phyloP scores from a whole-genome alignment of 495 filamentous ascomycete genomes.

The Hypoxylon trugodes region DNA sequence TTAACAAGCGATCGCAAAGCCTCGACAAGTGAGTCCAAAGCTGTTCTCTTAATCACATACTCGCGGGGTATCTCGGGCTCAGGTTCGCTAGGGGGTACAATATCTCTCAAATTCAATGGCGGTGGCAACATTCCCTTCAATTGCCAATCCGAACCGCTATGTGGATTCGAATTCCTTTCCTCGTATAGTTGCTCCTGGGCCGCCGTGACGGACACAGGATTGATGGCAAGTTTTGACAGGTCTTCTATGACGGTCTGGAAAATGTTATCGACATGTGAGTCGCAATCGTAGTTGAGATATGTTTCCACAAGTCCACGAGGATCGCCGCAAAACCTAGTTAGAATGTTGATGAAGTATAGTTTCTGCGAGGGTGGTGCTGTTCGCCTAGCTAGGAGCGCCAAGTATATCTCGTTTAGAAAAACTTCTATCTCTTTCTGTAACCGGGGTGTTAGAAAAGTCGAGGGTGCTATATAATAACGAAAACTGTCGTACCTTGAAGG shows the following conservation, averaged over 20 bases:
- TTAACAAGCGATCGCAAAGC: constrained; percentile 88
- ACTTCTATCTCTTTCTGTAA: constrained; percentile 94
- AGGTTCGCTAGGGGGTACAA: constrained; percentile 64
- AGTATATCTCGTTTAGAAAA: constrained; percentile 96
- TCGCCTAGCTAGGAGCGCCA: constrained; percentile 88
- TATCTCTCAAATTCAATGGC: constrained; percentile 79
- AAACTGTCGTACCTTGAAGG: constrained; percentile 75
- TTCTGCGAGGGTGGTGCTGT: constrained; percentile 90
- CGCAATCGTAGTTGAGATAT: constrained; percentile 99
- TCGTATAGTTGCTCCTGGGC: constrained; percentile 85
- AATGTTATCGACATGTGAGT: constrained; percentile 93
- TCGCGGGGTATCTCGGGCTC: constrained; percentile 81
- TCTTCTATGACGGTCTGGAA: constrained; percentile 96
- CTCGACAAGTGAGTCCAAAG: constrained; percentile 86
- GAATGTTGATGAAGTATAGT: constrained; percentile 84
- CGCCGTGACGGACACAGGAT: constrained; percentile 74
- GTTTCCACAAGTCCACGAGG: constrained; percentile 91
- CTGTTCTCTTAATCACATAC: constrained; percentile 85
- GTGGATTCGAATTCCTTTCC: constrained; percentile 72
- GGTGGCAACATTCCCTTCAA: constrained; percentile 84
- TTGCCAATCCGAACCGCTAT: constrained; percentile 76
- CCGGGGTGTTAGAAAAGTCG: constrained; percentile 24
- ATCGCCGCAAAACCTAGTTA: constrained; percentile 84
- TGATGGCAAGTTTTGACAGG: constrained; percentile 80
- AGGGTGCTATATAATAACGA: neutral